phyloP scores from a whole-genome alignment of 805 yeast species.

The Ogataea kodamae region DNA sequence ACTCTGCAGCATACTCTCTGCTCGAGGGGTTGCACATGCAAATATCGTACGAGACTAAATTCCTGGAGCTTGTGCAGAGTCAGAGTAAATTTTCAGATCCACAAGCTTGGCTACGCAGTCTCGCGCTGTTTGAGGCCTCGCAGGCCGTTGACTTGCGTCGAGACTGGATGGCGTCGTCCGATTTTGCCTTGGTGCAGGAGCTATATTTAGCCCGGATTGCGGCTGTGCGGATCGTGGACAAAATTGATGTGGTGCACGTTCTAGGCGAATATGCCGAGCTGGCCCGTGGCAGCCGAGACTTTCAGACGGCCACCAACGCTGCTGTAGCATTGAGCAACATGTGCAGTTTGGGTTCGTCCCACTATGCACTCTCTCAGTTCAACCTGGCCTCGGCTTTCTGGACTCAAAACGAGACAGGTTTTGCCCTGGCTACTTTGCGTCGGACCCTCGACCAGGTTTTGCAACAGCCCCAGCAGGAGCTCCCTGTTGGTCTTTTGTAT shows the following conservation, averaged over 20 bases:
- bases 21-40: constrained; percentile 35
- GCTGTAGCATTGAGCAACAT: constrained; percentile 43
- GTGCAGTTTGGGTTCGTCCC: constrained; percentile 18
- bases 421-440: constrained; percentile 55
- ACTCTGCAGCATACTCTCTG: constrained; percentile 49
- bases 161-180: constrained; percentile 1
- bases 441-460: constrained; percentile 24
- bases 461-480: constrained; percentile 1
- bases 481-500: constrained; percentile 17
- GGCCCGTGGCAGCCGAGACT: constrained; percentile 36
- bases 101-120: constrained; percentile 4
- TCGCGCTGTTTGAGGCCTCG: constrained; percentile 3
- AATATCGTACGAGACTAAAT: neutral
- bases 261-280: constrained; percentile 40
- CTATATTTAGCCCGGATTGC: constrained; percentile 3
- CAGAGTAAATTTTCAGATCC: neutral
- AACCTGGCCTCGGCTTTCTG: constrained; percentile 63
- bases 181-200: constrained; percentile 2
- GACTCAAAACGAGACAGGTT: constrained; percentile 49
- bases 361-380: constrained; percentile 30
- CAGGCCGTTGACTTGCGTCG: neutral
- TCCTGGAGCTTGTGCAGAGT: constrained; percentile 2
- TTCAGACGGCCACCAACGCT: constrained; percentile 51
- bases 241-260: constrained; percentile 29
- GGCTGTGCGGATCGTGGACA: neutral